A percentile compares a stretch with the other conserved stretches of the same genome.
These are phyloP conservation scores for Pichia kluyveri DNA, from an alignment of 805 yeast species.

Conservation along the genomic window DNA sequence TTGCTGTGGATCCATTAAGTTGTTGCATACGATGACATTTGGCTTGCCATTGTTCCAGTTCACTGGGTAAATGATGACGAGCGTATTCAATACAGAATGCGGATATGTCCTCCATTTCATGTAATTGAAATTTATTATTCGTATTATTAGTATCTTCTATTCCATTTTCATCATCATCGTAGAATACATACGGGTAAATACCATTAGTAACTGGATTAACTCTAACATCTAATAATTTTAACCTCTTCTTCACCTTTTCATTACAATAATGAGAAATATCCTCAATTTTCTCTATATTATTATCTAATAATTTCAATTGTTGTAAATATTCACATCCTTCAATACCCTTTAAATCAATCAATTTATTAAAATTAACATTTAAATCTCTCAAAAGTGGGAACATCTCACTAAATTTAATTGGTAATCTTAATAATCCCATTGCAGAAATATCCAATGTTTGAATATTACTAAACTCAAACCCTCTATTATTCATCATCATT, in stretches of 20 bases:
- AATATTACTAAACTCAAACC: slow-evolving; percentile 25
- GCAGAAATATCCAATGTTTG: slow-evolving; percentile 35
- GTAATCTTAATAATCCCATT: slow-evolving; percentile 32
- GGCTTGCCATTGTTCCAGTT: background rate
- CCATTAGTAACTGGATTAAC: slow-evolving; percentile 40
- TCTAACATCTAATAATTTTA: slow-evolving; percentile 37
- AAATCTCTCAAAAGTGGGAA: slow-evolving; percentile 41
- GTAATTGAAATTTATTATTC: slow-evolving; percentile 16
- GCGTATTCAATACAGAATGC: slow-evolving; percentile 40
- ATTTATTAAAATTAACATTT: slow-evolving; percentile 41
- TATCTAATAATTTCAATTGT: slow-evolving; percentile 37
- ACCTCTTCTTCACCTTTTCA: slow-evolving; percentile 19
- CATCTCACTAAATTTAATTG: slow-evolving; percentile 26
- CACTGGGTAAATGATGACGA: slow-evolving; percentile 1
- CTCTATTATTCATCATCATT: background rate
- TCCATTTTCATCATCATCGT: slow-evolving; percentile 26
- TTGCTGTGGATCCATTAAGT: too few species aligned
- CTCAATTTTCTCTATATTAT: slow-evolving; percentile 29
- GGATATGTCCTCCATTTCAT: slow-evolving; percentile 42
- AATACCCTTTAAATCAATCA: slow-evolving; percentile 29
- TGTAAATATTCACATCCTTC: slow-evolving; percentile 27
- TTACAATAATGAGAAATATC: slow-evolving; percentile 27
- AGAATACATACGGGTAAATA: slow-evolving; percentile 46
- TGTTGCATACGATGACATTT: background rate
- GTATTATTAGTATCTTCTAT: slow-evolving; percentile 1